Conservation (phyloP, 148 eudicot species). For the Persicaria tinctoria region DNA sequence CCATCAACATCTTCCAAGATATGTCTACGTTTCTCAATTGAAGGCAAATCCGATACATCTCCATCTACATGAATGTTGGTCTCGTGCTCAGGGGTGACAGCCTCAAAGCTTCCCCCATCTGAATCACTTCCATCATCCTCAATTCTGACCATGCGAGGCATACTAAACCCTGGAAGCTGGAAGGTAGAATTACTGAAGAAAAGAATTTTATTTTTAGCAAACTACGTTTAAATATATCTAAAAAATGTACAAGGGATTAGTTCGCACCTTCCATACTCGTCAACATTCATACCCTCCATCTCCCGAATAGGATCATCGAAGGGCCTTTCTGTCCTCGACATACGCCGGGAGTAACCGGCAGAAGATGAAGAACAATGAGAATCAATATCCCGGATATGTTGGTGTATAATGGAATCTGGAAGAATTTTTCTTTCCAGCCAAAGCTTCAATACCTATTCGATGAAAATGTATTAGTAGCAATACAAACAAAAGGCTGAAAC, state of each 20-base stretch:
- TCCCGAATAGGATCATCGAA: slow-evolving; percentile 94
- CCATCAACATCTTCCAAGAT: slow-evolving; percentile 98
- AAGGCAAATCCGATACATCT: slow-evolving; percentile 24
- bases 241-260: not conserved
- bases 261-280: slow-evolving; percentile 92
- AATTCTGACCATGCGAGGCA: slow-evolving; percentile 83
- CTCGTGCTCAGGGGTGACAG: slow-evolving; percentile 91
- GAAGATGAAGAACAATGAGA: slow-evolving; percentile 51
- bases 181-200: slow-evolving; percentile 83
- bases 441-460: slow-evolving; percentile 69
- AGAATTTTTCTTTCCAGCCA: slow-evolving; percentile 87
- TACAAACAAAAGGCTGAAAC: not conserved
- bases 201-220: not conserved
- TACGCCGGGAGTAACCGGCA: slow-evolving; percentile 54
- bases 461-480: slow-evolving; percentile 12
- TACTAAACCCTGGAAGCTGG: slow-evolving; percentile 87
- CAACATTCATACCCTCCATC: slow-evolving; percentile 92
- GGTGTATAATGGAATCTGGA: slow-evolving; percentile 69
- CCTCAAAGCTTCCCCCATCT: slow-evolving; percentile 86
- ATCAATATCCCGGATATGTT: slow-evolving; percentile 77
- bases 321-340: slow-evolving; percentile 79
- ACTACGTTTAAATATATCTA: not conserved
- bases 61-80: slow-evolving; percentile 31
- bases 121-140: slow-evolving; percentile 80
- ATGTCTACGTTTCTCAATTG: slow-evolving; percentile 59